Evolutionary conservation across 176 grass and related monocot genomes (phyloP), one percentile per base, ranked within the genome.

Genomic region (Saccharum officinarum): DNA sequence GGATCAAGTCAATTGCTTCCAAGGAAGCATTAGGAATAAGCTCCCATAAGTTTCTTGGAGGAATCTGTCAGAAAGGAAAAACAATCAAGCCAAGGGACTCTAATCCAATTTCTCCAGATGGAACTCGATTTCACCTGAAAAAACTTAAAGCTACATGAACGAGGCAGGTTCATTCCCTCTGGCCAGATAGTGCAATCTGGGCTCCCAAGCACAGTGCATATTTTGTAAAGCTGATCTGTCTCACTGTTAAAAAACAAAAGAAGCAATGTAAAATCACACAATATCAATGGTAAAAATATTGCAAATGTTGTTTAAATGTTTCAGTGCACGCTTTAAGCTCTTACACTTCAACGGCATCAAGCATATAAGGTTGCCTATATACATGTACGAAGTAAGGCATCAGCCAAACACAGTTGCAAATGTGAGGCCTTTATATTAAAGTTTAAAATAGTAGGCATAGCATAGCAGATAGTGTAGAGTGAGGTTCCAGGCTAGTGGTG

Each of bases 141-240:
- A 82, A 90, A 90, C 7, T 82, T 83, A 28, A 97, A 97, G 79
- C 86, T 84, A 31, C 47, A 86, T 79, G 90, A 91, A 59, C 86
- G 78, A 30, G 90, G 81, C n/a, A 97, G 87, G 67, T 86, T 75
- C 92, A 97, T 97, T 75, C 88, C 86, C 81, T 92, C 92, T 79
- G 87, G 90, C 92, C 92, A 97, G 45, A 94, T 70, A 66, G 71
- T 88, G 70, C 54, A 80, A 91, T 97, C 95, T 23, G 95, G 95
- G 66, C 86, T 97, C 71, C 95, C 95, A 92, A 97, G 92, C 75
- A 97, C 84, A 78, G 76, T 26, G 38, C 95, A 97, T 81, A 95
- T 97, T 89, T 88, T 97, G 87, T 86, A 93, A 83, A 97, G 71
- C 77, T 97, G 95, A 76, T 95, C 95, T 47, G 86, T 94, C 88